Conservation (phyloP, 306 rosid species). For the Geum urbanum region DNA sequence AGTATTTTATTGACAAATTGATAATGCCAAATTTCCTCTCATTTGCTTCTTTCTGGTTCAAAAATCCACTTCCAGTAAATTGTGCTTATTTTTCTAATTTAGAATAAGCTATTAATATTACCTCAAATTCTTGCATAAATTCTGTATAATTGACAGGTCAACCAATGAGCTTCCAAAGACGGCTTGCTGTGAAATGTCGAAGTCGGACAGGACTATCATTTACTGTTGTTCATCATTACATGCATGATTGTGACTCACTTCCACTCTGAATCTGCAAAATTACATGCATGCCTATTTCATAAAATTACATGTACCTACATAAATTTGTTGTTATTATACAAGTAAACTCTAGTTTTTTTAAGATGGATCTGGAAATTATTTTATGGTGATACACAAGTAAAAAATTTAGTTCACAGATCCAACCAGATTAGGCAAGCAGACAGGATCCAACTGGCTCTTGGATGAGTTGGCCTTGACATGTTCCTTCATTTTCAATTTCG, state of each 20-base stretch:
- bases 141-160: neutral
- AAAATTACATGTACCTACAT: neutral
- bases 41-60: neutral
- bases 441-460: slow-evolving; percentile 45
- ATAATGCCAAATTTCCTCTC: neutral
- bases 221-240: neutral
- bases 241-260: slow-evolving; percentile 3
- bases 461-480: slow-evolving; percentile 41
- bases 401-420: neutral
- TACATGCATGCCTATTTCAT: neutral
- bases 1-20: neutral
- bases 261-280: neutral
- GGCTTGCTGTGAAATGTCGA: neutral
- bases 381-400: too few species aligned
- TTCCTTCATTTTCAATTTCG: slow-evolving; percentile 14
- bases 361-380: too few species aligned
- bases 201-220: too few species aligned
- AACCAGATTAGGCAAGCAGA: slow-evolving; percentile 32
- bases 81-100: neutral
- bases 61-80: neutral
- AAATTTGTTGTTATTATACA: neutral
- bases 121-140: neutral
- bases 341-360: too few species aligned
- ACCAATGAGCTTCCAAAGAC: neutral
- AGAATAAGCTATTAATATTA: slow-evolving; percentile 1